Conservation (phyloP, 2,329 filamentous ascomycete species). For the Penicillium frequentans region DNA sequence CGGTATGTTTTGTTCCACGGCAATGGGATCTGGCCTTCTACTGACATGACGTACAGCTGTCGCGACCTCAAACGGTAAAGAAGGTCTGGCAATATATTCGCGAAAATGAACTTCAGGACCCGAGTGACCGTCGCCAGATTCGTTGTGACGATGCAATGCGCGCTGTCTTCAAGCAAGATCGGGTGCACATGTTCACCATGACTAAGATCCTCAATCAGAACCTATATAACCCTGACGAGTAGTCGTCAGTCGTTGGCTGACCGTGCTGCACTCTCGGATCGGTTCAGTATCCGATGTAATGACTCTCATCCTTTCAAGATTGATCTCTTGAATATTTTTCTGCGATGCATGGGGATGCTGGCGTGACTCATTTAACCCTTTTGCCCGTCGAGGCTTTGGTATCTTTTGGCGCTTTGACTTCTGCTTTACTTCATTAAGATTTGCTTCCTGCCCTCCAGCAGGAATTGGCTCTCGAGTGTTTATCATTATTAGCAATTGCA, state of each 20-base stretch:
- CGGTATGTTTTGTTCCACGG: conserved; percentile 32
- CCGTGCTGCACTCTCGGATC: background rate
- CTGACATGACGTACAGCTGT: conserved; percentile 60
- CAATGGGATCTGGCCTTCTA: background rate
- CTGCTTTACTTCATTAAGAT: conserved; percentile 13
- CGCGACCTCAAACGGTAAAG: conserved; percentile 93
- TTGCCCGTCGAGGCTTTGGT: conserved; percentile 9
- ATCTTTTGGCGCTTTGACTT: conserved; percentile 15
- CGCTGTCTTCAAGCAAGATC: conserved; percentile 85
- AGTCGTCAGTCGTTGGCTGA: conserved; percentile 7
- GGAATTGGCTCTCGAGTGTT: conserved; percentile 31
- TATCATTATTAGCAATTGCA: conserved; percentile 12
- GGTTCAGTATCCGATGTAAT: conserved; percentile 14
- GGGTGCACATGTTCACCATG: conserved; percentile 99
- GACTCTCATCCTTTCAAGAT: conserved; percentile 22
- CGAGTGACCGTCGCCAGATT: conserved; percentile 87
- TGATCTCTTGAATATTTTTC: conserved; percentile 2
- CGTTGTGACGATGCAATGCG: conserved; percentile 88
- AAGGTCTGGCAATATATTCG: conserved; percentile 96
- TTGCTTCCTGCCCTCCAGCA: conserved; percentile 30
- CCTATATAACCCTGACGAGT: conserved; percentile 81
- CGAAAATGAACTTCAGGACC: conserved; percentile 82
- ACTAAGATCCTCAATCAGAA: conserved; percentile 93
- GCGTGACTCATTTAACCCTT: conserved; percentile 18
- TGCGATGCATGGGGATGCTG: conserved; percentile 35